phyloP scores from a whole-genome alignment of 2,329 filamentous ascomycete species.

The Trichophyton verrucosum region DNA sequence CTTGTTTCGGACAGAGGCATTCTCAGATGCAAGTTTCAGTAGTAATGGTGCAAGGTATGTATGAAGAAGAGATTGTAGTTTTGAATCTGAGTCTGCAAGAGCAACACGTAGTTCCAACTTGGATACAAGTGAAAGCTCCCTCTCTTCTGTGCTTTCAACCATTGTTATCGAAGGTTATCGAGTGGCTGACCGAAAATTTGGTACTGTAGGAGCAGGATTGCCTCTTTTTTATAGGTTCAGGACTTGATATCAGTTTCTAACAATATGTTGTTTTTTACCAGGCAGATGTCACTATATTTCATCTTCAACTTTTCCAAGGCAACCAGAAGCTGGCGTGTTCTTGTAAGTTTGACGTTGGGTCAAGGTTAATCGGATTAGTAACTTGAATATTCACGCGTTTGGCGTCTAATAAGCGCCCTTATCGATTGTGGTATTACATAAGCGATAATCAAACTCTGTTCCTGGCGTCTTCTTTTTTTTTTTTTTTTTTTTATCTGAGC shows the following conservation, averaged over 20 bases:
- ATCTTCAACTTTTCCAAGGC: background rate
- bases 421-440: background rate
- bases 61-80: constrained; percentile 64
- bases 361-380: background rate
- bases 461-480: background rate
- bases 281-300: background rate
- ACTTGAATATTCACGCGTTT: background rate
- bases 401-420: background rate
- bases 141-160: constrained; percentile 29
- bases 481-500: background rate
- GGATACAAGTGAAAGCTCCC: constrained; percentile 69
- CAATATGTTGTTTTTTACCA: background rate
- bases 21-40: constrained; percentile 72
- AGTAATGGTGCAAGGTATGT: constrained; percentile 71
- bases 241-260: background rate
- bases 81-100: constrained; percentile 69
- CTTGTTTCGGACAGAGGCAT: constrained; percentile 68
- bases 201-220: background rate
- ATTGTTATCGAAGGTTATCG: constrained; percentile 7
- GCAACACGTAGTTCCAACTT: constrained; percentile 77
- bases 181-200: background rate
- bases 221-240: background rate
- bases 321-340: background rate
- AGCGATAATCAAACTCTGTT: background rate
- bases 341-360: background rate